These are phyloP conservation scores for Fusarium praegraminearum DNA, from an alignment of 2,329 filamentous ascomycete species.

Conservation along the genomic window DNA sequence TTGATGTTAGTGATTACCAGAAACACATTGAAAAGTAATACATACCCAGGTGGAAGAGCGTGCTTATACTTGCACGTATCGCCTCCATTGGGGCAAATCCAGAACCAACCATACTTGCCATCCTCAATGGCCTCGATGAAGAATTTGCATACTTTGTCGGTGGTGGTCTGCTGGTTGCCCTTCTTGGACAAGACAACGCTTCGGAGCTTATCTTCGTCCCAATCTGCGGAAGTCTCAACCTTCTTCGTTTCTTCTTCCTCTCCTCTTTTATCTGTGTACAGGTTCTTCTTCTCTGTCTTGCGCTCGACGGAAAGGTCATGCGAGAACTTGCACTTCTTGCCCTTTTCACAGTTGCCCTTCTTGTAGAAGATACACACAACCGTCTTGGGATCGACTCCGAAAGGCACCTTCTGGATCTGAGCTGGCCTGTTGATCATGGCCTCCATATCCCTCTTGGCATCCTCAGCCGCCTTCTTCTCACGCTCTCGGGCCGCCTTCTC, in stretches of 20 bases:
- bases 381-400: slow-evolving; percentile 98
- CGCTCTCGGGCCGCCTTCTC: slow-evolving; percentile 77
- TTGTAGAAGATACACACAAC: slow-evolving; percentile 97
- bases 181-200: slow-evolving; percentile 95
- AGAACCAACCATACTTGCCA: slow-evolving; percentile 99
- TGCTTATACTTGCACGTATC: slow-evolving; percentile 99
- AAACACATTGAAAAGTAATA: slow-evolving; percentile 43
- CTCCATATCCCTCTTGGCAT: slow-evolving; percentile 82
- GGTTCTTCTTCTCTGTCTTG: slow-evolving; percentile 90
- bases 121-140: slow-evolving; percentile 98
- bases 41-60: slow-evolving; percentile 91
- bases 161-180: slow-evolving; percentile 93
- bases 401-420: slow-evolving; percentile 97
- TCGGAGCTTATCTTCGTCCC: slow-evolving; percentile 96
- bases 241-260: slow-evolving; percentile 81
- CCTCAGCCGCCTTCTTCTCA: slow-evolving; percentile 92
- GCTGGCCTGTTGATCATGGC: slow-evolving; percentile 90
- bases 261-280: slow-evolving; percentile 87
- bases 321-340: slow-evolving; percentile 96
- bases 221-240: slow-evolving; percentile 92
- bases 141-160: slow-evolving; percentile 99
- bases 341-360: slow-evolving; percentile 97
- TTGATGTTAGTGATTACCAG: slow-evolving; percentile 41
- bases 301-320: slow-evolving; percentile 91
- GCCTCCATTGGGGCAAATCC: slow-evolving; percentile 95